Evolutionary conservation across 2,329 filamentous ascomycete genomes (phyloP).

Genomic region (Cordyceps cateniannulata): DNA sequence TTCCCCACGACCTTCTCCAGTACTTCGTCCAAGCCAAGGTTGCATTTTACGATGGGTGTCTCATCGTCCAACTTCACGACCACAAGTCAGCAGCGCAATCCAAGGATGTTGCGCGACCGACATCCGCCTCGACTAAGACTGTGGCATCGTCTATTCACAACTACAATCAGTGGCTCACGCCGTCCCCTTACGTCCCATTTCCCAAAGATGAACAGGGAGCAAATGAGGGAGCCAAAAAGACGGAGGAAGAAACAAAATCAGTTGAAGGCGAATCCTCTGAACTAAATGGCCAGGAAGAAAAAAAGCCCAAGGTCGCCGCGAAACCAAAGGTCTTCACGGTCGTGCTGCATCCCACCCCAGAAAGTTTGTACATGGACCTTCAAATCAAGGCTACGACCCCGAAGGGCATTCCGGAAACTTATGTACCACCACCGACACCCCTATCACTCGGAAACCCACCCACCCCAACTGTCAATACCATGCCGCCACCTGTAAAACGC

Average conservation of each 20-base stretch:
- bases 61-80: constrained; percentile 92
- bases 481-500: constrained; percentile 57
- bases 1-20: constrained; percentile 84
- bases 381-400: constrained; percentile 69
- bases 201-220: constrained; percentile 49
- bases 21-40: constrained; percentile 67
- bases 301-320: constrained; percentile 35
- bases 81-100: constrained; percentile 62
- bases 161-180: constrained; percentile 82
- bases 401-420: constrained; percentile 34
- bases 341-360: constrained; percentile 77
- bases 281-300: constrained; percentile 32
- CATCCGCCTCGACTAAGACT: constrained; percentile 53
- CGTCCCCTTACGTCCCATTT: constrained; percentile 76
- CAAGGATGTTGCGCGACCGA: constrained; percentile 49
- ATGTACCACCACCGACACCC: constrained; percentile 59
- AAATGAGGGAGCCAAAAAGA: constrained; percentile 32
- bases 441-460: constrained; percentile 47
- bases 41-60: constrained; percentile 85
- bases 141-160: constrained; percentile 84
- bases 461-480: constrained; percentile 53
- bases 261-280: constrained; percentile 17
- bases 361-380: constrained; percentile 70
- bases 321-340: constrained; percentile 67
- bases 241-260: constrained; percentile 22